These are phyloP conservation scores for Lactuca saligna DNA, from an alignment of 129 eudicot species.

Conservation along the genomic window DNA sequence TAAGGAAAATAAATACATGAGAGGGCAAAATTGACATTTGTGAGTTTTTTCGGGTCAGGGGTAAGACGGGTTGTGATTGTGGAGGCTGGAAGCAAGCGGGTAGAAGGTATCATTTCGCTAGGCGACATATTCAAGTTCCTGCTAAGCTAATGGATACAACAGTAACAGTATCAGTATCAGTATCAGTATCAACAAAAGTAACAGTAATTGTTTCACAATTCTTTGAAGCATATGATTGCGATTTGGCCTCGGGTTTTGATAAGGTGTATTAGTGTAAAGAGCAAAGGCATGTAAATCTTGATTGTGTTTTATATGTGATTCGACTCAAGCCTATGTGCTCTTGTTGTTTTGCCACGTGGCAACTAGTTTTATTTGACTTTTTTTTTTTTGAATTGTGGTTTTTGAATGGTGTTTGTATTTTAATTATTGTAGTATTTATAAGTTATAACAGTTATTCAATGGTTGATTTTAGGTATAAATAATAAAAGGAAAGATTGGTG, in stretches of 20 bases:
- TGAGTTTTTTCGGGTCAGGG: slow-evolving; percentile 37
- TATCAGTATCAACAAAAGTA: neutral
- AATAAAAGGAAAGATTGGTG: neutral
- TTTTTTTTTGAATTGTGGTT: neutral
- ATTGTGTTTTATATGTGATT: slow-evolving; percentile 15
- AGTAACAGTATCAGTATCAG: neutral
- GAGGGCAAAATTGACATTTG: neutral
- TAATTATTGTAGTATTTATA: no score
- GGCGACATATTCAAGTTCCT: slow-evolving; percentile 69
- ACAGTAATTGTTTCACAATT: slow-evolving; percentile 28
- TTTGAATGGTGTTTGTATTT: neutral
- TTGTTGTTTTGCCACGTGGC: slow-evolving; percentile 37
- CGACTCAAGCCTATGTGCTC: slow-evolving; percentile 29
- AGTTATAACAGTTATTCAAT: no score
- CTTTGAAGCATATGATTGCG: slow-evolving; percentile 38
- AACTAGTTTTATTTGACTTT: neutral
- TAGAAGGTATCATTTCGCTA: slow-evolving; percentile 74
- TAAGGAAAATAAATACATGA: neutral
- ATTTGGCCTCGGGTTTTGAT: slow-evolving; percentile 24
- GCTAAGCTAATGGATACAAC: slow-evolving; percentile 49
- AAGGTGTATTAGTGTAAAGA: slow-evolving; percentile 19
- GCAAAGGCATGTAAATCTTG: slow-evolving; percentile 38
- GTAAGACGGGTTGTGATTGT: slow-evolving; percentile 75
- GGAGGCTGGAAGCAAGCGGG: slow-evolving; percentile 91
- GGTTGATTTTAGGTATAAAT: neutral